Conservation (phyloP, 2,329 filamentous ascomycete species). For the Sporothrix schenckii region DNA sequence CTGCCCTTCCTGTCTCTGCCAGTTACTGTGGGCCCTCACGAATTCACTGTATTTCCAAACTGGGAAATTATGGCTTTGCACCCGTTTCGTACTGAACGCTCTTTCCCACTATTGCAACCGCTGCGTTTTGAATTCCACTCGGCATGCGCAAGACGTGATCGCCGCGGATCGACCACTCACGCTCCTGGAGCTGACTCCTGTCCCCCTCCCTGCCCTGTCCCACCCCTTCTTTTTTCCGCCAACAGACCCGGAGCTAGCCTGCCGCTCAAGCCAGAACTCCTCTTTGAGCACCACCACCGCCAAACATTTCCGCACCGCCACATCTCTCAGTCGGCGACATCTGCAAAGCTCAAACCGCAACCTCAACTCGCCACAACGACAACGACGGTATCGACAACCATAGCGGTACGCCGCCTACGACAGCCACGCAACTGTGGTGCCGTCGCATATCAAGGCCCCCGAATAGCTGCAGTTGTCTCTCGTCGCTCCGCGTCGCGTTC, state of each 20-base stretch:
- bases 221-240: background rate
- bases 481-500: background rate
- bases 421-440: background rate
- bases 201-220: background rate
- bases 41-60: no score
- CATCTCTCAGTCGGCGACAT: slow-evolving; percentile 5
- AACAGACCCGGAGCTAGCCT: background rate
- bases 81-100: background rate
- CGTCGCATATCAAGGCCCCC: background rate
- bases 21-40: background rate
- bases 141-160: slow-evolving; percentile 21
- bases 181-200: slow-evolving; percentile 1
- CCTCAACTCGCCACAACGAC: background rate
- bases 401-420: background rate
- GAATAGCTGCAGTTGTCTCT: background rate
- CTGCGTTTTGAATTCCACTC: background rate
- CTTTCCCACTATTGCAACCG: background rate
- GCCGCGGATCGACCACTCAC: slow-evolving; percentile 4
- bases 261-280: slow-evolving; percentile 13
- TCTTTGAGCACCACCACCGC: slow-evolving; percentile 7
- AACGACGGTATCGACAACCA: background rate
- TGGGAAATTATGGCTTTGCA: no score
- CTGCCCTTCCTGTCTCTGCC: background rate
- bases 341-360: background rate
- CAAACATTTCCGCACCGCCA: slow-evolving; percentile 19